phyloP scores from a whole-genome alignment of 768 basidiomycete genomes.

The Psilocybe cubensis region DNA sequence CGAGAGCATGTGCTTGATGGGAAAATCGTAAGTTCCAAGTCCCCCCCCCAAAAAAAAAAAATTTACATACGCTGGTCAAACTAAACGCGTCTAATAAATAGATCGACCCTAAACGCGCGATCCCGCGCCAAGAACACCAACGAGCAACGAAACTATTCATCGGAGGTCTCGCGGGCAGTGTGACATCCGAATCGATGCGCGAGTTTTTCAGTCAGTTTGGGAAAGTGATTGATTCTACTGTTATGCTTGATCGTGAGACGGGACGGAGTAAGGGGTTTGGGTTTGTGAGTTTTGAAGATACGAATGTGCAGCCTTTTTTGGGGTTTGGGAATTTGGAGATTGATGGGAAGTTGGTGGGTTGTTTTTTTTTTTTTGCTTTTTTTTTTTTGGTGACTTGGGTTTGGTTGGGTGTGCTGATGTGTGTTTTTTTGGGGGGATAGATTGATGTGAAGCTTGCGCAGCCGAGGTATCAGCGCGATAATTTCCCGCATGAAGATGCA shows the following conservation, averaged over 20 bases:
- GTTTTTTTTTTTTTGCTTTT: neutral
- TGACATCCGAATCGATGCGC: constrained; percentile 93
- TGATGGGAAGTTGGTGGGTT: constrained; percentile 89
- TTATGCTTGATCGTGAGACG: constrained; percentile 98
- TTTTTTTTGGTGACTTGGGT: neutral
- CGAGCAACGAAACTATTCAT: constrained; percentile 95
- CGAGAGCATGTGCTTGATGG: constrained; percentile 95
- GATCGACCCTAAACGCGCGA: constrained; percentile 99
- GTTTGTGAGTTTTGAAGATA: constrained; percentile 94
- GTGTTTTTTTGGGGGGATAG: constrained; percentile 39
- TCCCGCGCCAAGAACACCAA: constrained; percentile 94
- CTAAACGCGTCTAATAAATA: constrained; percentile 34
- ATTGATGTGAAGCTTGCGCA: constrained; percentile 98
- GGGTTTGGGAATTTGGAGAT: constrained; percentile 89
- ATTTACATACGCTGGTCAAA: neutral
- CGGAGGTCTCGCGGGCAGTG: constrained; percentile 88
- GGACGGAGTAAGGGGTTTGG: constrained; percentile 97
- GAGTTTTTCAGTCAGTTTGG: constrained; percentile 94
- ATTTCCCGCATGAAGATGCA: constrained; percentile 53
- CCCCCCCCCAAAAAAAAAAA: too few relatives aligned
- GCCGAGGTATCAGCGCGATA: constrained; percentile 81
- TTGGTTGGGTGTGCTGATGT: neutral
- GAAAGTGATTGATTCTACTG: constrained; percentile 95
- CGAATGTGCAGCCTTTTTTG: constrained; percentile 88
- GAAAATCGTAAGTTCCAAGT: constrained; percentile 94